These are phyloP conservation scores for Neurospora sp. DNA, from an alignment of 495 filamentous ascomycete genomes.

Conservation along the genomic window DNA sequence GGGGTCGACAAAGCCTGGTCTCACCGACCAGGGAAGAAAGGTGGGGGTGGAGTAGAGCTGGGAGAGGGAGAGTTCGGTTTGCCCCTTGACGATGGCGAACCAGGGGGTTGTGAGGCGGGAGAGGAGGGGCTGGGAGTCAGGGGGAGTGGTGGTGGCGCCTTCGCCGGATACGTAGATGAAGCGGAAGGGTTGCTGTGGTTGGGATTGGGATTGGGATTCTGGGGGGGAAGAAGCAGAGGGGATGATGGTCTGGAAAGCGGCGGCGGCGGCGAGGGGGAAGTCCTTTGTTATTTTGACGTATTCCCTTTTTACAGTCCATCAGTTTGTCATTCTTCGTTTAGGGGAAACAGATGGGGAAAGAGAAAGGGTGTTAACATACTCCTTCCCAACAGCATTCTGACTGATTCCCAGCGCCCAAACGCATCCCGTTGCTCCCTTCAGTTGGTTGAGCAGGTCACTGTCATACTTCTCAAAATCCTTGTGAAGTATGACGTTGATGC, in stretches of 20 bases:
- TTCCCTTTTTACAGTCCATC: slow-evolving; percentile 33
- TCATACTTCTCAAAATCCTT: slow-evolving; percentile 53
- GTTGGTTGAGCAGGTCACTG: slow-evolving; percentile 41
- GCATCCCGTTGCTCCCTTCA: slow-evolving; percentile 53
- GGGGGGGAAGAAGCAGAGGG: slow-evolving; percentile 43
- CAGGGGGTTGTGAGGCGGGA: slow-evolving; percentile 18
- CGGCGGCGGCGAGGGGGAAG: slow-evolving; percentile 46
- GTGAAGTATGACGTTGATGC: slow-evolving; percentile 55
- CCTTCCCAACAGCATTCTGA: slow-evolving; percentile 45
- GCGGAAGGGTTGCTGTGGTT: slow-evolving; percentile 40
- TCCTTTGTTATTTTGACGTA: slow-evolving; percentile 58
- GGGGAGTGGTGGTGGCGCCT: slow-evolving; percentile 39
- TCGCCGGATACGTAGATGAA: slow-evolving; percentile 64
- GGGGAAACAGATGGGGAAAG: not conserved
- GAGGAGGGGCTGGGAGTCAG: slow-evolving; percentile 44
- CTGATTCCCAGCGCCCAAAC: slow-evolving; percentile 64
- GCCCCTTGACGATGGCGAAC: slow-evolving; percentile 43
- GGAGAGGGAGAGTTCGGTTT: slow-evolving; percentile 46
- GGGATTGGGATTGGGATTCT: too few relatives aligned
- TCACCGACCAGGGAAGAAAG: slow-evolving; percentile 23
- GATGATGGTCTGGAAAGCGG: slow-evolving; percentile 49
- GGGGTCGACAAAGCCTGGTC: slow-evolving; percentile 45
- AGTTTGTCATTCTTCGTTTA: not conserved
- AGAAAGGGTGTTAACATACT: slow-evolving; percentile 30
- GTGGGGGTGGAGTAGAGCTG: slow-evolving; percentile 7